Evolutionary conservation across 2,329 filamentous ascomycete species (phyloP).

Genomic region (Fusarium sp.): DNA sequence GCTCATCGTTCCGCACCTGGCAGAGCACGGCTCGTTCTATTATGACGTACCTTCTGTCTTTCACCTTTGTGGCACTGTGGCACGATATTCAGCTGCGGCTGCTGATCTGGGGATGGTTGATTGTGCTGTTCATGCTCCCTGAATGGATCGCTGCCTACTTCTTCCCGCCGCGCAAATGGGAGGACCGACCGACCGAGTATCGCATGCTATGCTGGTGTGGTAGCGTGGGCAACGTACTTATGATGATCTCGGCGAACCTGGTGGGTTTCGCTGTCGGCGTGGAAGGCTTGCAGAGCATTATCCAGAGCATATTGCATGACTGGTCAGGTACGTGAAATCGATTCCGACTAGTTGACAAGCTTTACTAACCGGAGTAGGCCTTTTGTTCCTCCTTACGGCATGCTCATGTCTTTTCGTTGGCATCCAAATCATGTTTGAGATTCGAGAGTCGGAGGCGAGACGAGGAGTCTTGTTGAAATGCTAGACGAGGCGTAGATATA

Average conservation of each 20-base stretch:
- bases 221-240: conserved; percentile 84
- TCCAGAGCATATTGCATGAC: conserved; percentile 80
- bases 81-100: conserved; percentile 94
- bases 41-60: conserved; percentile 84
- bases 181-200: conserved; percentile 76
- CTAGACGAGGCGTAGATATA: conserved; percentile 52
- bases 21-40: conserved; percentile 68
- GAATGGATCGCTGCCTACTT: conserved; percentile 79
- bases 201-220: conserved; percentile 84
- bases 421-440: conserved; percentile 96
- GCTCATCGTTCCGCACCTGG: conserved; percentile 64
- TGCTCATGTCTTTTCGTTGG: conserved; percentile 84
- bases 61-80: conserved; percentile 98
- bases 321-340: conserved; percentile 70
- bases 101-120: conserved; percentile 96
- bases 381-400: conserved; percentile 78
- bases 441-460: conserved; percentile 85
- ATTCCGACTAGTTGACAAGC: not conserved
- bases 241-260: conserved; percentile 96
- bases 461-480: conserved; percentile 88
- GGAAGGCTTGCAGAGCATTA: conserved; percentile 84
- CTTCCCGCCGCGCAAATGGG: conserved; percentile 82
- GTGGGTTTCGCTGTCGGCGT: conserved; percentile 94
- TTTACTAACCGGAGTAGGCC: conserved; percentile 60
- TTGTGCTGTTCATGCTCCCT: conserved; percentile 92